These are phyloP conservation scores for Malassezia dermatis DNA, from an alignment of 1,284 basidiomycete species.

Conservation along the genomic window DNA sequence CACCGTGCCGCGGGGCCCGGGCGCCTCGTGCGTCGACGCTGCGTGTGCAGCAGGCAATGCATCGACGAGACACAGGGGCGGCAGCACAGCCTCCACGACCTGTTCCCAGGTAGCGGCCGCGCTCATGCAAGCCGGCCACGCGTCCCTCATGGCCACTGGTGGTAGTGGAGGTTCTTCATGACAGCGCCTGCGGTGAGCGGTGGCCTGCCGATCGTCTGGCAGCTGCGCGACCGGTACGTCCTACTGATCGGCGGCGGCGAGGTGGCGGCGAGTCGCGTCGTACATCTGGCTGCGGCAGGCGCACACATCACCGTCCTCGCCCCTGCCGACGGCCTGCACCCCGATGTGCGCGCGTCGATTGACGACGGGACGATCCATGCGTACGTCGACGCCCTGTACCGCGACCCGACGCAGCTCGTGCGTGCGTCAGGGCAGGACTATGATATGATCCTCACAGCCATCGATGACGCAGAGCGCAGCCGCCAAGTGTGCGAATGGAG, in stretches of 20 bases:
- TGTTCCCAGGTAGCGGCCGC: constrained; percentile 1
- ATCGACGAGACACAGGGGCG: constrained; percentile 3
- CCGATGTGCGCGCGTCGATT: constrained; percentile 39
- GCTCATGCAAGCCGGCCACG: neutral
- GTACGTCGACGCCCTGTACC: constrained; percentile 47
- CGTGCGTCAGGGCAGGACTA: constrained; percentile 49
- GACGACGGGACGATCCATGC: constrained; percentile 25
- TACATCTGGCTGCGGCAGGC: constrained; percentile 44
- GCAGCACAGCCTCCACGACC: neutral
- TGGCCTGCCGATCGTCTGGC: constrained; percentile 74
- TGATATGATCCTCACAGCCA: constrained; percentile 87
- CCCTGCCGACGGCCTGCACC: constrained; percentile 34
- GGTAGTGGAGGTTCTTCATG: neutral
- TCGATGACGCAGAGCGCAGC: constrained; percentile 70
- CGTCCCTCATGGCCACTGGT: neutral
- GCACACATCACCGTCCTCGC: constrained; percentile 42
- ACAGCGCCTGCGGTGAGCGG: constrained; percentile 50
- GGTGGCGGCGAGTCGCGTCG: constrained; percentile 60
- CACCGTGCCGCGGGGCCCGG: neutral
- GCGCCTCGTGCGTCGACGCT: neutral
- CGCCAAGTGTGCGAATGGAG: constrained; percentile 63
- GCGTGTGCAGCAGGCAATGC: neutral
- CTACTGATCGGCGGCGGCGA: constrained; percentile 82
- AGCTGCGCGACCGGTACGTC: constrained; percentile 67
- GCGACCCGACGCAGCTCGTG: constrained; percentile 17